These are phyloP conservation scores for Citrus trifoliata DNA, from an alignment of 345 rosid species.

Conservation along the genomic window DNA sequence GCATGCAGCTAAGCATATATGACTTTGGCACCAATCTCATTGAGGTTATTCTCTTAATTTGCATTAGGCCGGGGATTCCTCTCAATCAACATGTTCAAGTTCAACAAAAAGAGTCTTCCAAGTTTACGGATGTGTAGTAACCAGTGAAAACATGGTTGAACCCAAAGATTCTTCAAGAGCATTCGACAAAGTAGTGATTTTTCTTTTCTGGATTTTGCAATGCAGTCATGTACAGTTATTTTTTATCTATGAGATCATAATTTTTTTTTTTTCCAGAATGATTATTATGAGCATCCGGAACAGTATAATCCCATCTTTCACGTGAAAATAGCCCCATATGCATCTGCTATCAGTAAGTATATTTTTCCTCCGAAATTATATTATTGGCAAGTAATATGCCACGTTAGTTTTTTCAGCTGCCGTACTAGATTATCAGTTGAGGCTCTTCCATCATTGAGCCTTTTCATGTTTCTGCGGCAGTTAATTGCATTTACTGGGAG, in stretches of 20 bases:
- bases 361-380: not conserved
- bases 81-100: conserved; percentile 12
- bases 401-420: not conserved
- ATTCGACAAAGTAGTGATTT: conserved; percentile 36
- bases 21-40: not conserved
- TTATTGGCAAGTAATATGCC: not conserved
- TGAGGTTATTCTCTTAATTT: not conserved
- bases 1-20: not conserved
- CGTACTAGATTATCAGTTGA: not conserved
- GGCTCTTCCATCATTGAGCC: not conserved
- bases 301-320: conserved; percentile 73
- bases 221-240: not conserved
- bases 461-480: conserved; percentile 30
- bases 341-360: conserved; percentile 65
- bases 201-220: not conserved
- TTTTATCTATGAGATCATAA: no score
- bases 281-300: conserved; percentile 85
- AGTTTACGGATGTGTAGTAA: conserved; percentile 56
- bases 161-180: conserved; percentile 35
- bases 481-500: conserved; percentile 96
- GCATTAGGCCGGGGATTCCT: conserved; percentile 27
- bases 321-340: conserved; percentile 61
- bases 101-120: conserved; percentile 40
- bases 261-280: conserved; percentile 41
- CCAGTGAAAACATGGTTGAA: conserved; percentile 50